These are phyloP conservation scores for Yamadazyma sp. DNA, from an alignment of 805 yeast species.

Conservation along the genomic window DNA sequence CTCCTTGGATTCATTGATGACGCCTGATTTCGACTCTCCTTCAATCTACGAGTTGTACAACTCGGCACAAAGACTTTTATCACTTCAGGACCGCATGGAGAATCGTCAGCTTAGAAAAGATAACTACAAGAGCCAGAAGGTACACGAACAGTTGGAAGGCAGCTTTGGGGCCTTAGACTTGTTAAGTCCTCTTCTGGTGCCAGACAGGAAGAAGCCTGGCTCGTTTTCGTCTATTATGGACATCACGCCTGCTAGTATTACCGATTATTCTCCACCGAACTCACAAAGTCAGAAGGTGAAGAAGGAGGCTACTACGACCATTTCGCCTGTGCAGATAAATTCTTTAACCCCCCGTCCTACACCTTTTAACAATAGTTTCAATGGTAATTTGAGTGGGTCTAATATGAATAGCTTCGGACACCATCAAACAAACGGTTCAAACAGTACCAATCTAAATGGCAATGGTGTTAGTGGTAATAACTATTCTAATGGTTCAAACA, in stretches of 20 bases:
- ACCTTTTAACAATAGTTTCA: too few species aligned
- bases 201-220: constrained; percentile 1
- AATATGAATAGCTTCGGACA: too few species aligned
- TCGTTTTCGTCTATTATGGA: constrained; percentile 16
- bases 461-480: background rate
- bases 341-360: constrained; percentile 9
- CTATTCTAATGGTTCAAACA: background rate
- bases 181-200: constrained; percentile 33
- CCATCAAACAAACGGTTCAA: too few species aligned
- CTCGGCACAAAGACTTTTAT: constrained; percentile 40
- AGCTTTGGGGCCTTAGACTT: constrained; percentile 16
- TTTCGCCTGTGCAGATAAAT: constrained; percentile 18
- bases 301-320: constrained; percentile 20
- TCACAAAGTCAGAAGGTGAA: constrained; percentile 14
- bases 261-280: constrained; percentile 23
- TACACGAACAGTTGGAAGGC: background rate
- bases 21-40: constrained; percentile 24
- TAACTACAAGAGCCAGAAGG: constrained; percentile 15
- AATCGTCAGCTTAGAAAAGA: constrained; percentile 39
- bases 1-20: too few species aligned
- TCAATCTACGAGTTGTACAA: constrained; percentile 41
- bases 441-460: background rate
- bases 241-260: constrained; percentile 34
- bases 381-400: too few species aligned
- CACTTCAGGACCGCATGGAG: constrained; percentile 40